These are phyloP conservation scores for Fusarium transvaalense DNA, from an alignment of 2,329 filamentous ascomycete genomes.

Conservation along the genomic window DNA sequence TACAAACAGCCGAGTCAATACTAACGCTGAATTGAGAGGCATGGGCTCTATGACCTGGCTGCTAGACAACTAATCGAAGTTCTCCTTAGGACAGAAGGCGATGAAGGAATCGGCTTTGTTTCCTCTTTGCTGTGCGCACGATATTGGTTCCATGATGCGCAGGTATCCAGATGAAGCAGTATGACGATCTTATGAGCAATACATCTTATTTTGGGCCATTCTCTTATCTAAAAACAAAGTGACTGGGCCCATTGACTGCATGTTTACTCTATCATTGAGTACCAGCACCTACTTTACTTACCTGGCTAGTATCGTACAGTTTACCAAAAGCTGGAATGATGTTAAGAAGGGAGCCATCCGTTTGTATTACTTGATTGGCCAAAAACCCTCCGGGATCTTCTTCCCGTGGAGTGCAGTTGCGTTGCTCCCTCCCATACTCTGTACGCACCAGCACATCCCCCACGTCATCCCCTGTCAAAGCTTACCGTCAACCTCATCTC, in stretches of 20 bases:
- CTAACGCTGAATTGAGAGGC: too few relatives aligned
- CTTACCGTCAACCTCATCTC: conserved; percentile 8
- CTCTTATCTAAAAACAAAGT: not conserved
- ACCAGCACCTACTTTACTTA: too few relatives aligned
- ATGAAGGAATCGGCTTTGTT: too few relatives aligned
- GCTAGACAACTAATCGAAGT: too few relatives aligned
- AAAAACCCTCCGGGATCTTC: not conserved
- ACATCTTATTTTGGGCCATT: not conserved
- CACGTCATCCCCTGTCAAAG: conserved; percentile 23
- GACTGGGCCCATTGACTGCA: too few relatives aligned
- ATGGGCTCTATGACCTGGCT: too few relatives aligned
- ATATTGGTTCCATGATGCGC: not conserved
- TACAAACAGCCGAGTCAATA: too few relatives aligned
- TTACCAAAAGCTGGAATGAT: not conserved
- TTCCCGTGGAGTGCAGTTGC: not conserved
- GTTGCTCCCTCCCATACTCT: too few relatives aligned
- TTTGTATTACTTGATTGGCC: conserved; percentile 21
- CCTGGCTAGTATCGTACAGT: too few relatives aligned
- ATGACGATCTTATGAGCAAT: not conserved
- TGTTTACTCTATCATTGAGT: too few relatives aligned
- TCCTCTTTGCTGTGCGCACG: too few relatives aligned
- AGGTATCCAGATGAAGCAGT: not conserved
- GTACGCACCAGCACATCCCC: conserved; percentile 20
- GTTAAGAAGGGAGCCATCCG: conserved; percentile 2
- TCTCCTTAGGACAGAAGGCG: too few relatives aligned